A percentile compares a stretch with the other conserved stretches of the same genome.
phyloP scores from a whole-genome alignment of 208 protist species.

The Acanthamoeba royreba region DNA sequence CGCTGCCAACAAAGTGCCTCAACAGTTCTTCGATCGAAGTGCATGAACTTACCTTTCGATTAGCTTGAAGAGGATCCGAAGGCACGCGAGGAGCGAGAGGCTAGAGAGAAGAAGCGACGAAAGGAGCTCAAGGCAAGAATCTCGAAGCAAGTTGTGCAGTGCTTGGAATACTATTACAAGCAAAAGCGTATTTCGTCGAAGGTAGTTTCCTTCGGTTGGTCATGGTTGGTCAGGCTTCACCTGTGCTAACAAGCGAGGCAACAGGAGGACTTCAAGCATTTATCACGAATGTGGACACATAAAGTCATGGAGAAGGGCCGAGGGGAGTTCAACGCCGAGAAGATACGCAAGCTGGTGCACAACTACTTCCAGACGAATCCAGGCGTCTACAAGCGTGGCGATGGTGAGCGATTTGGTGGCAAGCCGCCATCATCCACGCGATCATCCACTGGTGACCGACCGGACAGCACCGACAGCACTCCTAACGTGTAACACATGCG shows the following conservation, averaged over 20 bases:
- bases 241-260: neutral
- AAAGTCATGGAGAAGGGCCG: slow-evolving; percentile 14
- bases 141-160: neutral
- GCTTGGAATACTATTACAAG: slow-evolving; percentile 6
- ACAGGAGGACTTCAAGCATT: slow-evolving; percentile 38
- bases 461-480: no score
- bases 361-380: neutral
- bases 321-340: neutral
- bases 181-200: slow-evolving; percentile 10
- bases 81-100: neutral
- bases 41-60: no score
- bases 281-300: neutral
- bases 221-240: neutral
- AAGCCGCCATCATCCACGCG: no score
- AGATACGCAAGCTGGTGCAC: neutral
- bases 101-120: neutral
- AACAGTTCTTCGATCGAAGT: no score
- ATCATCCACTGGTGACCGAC: no score
- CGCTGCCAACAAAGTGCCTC: neutral
- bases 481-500: no score
- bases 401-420: no score
- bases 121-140: neutral
- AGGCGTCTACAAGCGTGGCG: neutral
- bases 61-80: neutral
- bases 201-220: neutral